Evolutionary conservation across 1,284 basidiomycete species (phyloP).

Genomic region (Rhodotorula mucilaginosa): DNA sequence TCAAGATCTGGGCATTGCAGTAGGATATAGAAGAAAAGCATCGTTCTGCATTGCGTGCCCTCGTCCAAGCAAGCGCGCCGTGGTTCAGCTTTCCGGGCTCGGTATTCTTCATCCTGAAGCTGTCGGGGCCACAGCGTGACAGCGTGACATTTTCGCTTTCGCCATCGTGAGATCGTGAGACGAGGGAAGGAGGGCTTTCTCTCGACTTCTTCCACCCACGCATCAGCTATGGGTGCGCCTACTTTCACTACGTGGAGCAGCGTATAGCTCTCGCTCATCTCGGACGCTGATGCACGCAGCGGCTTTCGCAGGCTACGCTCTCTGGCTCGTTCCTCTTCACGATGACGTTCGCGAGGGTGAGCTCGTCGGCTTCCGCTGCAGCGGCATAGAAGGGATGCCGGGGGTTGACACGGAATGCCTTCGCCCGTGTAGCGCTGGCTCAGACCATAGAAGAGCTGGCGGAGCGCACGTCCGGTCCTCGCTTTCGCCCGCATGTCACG

Average conservation of each 20-base stretch:
- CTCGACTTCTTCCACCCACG: too few species aligned
- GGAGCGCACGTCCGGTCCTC: neutral
- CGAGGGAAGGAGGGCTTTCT: too few species aligned
- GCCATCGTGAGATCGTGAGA: too few species aligned
- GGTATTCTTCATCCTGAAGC: too few species aligned
- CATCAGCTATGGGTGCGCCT: too few species aligned
- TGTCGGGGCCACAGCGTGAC: too few species aligned
- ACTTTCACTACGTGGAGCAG: too few species aligned
- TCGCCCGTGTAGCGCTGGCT: neutral
- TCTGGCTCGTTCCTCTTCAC: conserved; percentile 13
- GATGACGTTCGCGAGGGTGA: neutral
- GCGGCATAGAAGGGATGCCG: neutral
- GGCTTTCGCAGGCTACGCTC: conserved; percentile 20
- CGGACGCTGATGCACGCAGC: too few species aligned
- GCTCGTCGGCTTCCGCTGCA: neutral
- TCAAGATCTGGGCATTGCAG: conserved; percentile 94
- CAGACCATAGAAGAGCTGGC: conserved; percentile 10
- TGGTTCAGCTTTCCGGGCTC: too few species aligned
- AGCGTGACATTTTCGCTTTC: too few species aligned
- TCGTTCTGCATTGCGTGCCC: neutral
- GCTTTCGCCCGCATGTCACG: conserved; percentile 26
- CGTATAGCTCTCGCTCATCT: too few species aligned
- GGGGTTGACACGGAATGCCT: neutral
- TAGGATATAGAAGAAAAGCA: neutral
- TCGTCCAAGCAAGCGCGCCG: too few species aligned